Conservation (phyloP, 1,139 yeast genomes). For the Pichiaceae sp. region DNA sequence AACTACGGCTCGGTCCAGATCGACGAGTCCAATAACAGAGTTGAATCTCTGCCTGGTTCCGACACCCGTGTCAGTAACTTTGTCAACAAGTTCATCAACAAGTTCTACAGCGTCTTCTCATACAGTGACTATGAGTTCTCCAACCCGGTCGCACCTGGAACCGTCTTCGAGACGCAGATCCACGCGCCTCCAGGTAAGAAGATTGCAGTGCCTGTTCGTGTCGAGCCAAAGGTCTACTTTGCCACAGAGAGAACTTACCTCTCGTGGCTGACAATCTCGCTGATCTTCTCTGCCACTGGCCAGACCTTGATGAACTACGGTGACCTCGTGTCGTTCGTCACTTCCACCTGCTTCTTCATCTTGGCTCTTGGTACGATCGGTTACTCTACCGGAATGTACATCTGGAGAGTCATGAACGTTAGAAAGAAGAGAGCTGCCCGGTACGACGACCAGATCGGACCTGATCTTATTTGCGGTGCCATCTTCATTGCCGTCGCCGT, state of each 20-base stretch:
- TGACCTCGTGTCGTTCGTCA: slow-evolving; percentile 59
- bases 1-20: slow-evolving; percentile 30
- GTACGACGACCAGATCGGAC: slow-evolving; percentile 86
- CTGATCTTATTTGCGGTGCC: slow-evolving; percentile 70
- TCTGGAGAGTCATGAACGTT: slow-evolving; percentile 78
- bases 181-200: slow-evolving; percentile 72
- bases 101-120: slow-evolving; percentile 28
- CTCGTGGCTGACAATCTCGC: slow-evolving; percentile 69
- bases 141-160: slow-evolving; percentile 73
- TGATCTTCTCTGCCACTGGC: slow-evolving; percentile 67
- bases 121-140: slow-evolving; percentile 23
- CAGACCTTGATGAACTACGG: slow-evolving; percentile 67
- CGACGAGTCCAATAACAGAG: slow-evolving; percentile 20
- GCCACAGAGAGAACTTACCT: slow-evolving; percentile 78
- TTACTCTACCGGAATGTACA: slow-evolving; percentile 68
- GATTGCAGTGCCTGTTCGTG: slow-evolving; percentile 70
- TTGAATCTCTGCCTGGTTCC: slow-evolving; percentile 15
- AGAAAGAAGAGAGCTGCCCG: slow-evolving; percentile 75
- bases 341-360: slow-evolving; percentile 83
- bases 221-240: slow-evolving; percentile 79
- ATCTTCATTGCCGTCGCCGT: slow-evolving; percentile 65
- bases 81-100: slow-evolving; percentile 6
- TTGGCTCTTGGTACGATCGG: slow-evolving; percentile 67
- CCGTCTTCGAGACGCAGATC: slow-evolving; percentile 58
- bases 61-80: neutral